phyloP scores from a whole-genome alignment of 148 eudicot species.

The Fagopyrum esculentum region DNA sequence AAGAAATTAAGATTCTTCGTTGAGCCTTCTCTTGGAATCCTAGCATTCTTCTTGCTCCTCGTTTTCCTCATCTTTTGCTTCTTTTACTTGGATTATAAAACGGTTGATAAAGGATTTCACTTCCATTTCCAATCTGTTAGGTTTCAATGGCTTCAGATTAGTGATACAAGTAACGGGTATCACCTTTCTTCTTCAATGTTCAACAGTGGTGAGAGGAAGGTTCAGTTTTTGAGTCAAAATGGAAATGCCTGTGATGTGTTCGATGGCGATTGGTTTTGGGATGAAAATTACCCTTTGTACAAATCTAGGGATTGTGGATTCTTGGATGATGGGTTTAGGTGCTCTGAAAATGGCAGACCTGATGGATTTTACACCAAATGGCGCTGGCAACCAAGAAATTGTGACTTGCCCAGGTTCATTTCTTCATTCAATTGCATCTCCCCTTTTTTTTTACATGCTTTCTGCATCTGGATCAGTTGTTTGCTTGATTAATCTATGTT shows the following conservation, averaged over 20 bases:
- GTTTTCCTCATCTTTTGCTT: constrained; percentile 39
- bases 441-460: background rate
- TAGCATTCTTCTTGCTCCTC: constrained; percentile 39
- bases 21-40: constrained; percentile 56
- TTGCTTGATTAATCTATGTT: background rate
- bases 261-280: constrained; percentile 93
- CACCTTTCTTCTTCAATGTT: background rate
- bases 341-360: constrained; percentile 76
- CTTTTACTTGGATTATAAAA: constrained; percentile 63
- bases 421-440: background rate
- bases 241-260: constrained; percentile 60
- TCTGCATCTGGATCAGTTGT: background rate
- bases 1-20: constrained; percentile 40
- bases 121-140: constrained; percentile 31
- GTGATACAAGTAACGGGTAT: background rate
- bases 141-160: constrained; percentile 36
- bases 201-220: background rate
- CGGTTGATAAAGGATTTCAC: constrained; percentile 30
- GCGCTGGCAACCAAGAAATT: constrained; percentile 92
- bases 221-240: constrained; percentile 27
- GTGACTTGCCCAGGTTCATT: constrained; percentile 74
- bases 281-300: constrained; percentile 83
- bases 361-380: constrained; percentile 80
- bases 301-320: constrained; percentile 58
- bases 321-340: constrained; percentile 76